Evolutionary conservation across 805 yeast species (phyloP).

Genomic region (Kodamaea hsintzibuensis): DNA sequence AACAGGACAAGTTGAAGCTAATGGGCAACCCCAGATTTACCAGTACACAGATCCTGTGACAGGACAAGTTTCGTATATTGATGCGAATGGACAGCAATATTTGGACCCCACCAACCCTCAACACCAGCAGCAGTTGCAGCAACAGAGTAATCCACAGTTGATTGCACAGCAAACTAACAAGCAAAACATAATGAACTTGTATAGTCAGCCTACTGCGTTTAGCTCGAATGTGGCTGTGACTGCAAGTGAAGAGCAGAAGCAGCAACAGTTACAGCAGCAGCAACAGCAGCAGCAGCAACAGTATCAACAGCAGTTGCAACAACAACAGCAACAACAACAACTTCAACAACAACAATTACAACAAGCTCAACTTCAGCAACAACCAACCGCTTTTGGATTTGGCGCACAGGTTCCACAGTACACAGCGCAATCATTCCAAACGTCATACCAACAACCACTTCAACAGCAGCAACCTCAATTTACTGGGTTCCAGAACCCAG

Average conservation of each 20-base stretch:
- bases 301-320: constrained; percentile 9
- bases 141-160: constrained; percentile 25
- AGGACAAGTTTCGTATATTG: constrained; percentile 66
- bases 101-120: constrained; percentile 49
- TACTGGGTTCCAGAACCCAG: constrained; percentile 14
- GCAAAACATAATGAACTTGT: constrained; percentile 41
- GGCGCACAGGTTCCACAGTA: constrained; percentile 11
- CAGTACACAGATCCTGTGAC: constrained; percentile 75
- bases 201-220: constrained; percentile 37
- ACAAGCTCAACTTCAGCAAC: constrained; percentile 11
- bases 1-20: constrained; percentile 4
- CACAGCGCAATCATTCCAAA: constrained; percentile 9
- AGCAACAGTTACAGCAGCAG: constrained; percentile 11
- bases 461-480: constrained; percentile 15
- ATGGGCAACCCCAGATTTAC: constrained; percentile 49
- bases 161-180: constrained; percentile 32
- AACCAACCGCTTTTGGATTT: constrained; percentile 9
- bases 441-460: constrained; percentile 6
- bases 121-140: constrained; percentile 38
- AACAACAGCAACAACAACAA: constrained; percentile 8
- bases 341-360: constrained; percentile 9
- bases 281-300: constrained; percentile 9
- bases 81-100: constrained; percentile 66
- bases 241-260: constrained; percentile 15
- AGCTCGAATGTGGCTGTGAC: constrained; percentile 30